Base-by-base conservation (phyloP, 306 rosid species). In the Crotalaria pallida region DNA sequence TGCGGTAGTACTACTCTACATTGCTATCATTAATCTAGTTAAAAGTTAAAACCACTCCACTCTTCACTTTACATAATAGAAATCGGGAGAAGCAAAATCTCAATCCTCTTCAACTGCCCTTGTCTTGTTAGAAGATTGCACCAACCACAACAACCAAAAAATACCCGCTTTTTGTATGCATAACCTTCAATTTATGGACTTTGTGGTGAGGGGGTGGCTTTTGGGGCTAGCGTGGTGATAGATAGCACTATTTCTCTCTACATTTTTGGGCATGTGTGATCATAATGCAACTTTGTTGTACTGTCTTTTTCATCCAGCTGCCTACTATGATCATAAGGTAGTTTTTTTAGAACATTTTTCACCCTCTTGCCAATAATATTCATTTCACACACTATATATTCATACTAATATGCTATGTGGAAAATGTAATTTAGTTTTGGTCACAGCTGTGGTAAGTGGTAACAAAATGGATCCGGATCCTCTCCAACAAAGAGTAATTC, bases 251-350 rank as follows among this genome's bases (percentile, higher is more conserved):
- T 49, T 45, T 27, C 22, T 48, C 53, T 27, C 26, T 27, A 21
- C 58, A 31, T 40, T 67, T 38, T 72, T 34, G 65, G n/a, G 80
- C 72, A 56, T 60, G 77, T 58, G 2, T 68, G 77, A 79, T 65
- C 74, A 79, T 67, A 69, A 79, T 75, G 58, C 9, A 69, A 70
- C 70, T 78, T 53, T 16, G 1, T 26, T 76, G 43, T 29, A 59
- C 67, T 45, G 83, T 87, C 96, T n/a, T 60, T 78, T 82, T 80
- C 89, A 44, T 80, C 77, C 82, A 81, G 45, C 87, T 61, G 45
- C 72, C 50, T 29, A 10, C 73, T 22, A 58, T 68, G 36, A 68
- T 62, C 69, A 55, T 11, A 3, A 0, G 43, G 16, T 57, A 33
- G 31, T 41, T 48, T 43, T 57, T 26, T 13, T 34, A 40, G 29